A percentile compares a stretch with the other conserved stretches of the same genome.
These are phyloP conservation scores for Acacia pycnantha DNA, from an alignment of 331 rosid species.

Conservation along the genomic window DNA sequence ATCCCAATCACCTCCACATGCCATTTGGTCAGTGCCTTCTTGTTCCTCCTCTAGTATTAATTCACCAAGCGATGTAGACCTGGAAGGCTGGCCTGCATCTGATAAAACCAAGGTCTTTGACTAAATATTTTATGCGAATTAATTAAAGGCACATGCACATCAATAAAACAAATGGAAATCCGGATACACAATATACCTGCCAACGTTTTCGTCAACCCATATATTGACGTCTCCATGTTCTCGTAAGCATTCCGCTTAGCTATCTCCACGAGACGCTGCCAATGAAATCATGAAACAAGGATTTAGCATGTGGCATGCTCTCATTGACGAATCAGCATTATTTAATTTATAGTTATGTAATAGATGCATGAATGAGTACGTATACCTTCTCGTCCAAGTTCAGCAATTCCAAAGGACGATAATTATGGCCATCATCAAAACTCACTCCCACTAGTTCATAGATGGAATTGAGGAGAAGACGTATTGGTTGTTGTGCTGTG, in stretches of 20 bases:
- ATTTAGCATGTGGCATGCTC: not conserved
- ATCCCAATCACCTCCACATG: not conserved
- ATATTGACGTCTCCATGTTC: not conserved
- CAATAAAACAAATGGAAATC: not conserved
- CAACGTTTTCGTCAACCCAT: not conserved
- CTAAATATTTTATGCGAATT: not conserved
- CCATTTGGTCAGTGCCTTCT: not conserved
- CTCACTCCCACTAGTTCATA: constrained; percentile 34
- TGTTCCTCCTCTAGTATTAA: constrained; percentile 17
- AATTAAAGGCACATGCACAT: not conserved
- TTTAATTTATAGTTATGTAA: not conserved
- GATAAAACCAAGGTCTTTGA: not conserved
- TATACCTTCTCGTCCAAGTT: constrained; percentile 19
- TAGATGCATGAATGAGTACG: not conserved
- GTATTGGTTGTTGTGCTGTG: not conserved
- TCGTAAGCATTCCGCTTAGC: constrained; percentile 18
- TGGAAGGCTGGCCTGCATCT: constrained; percentile 14
- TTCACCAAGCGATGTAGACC: constrained; percentile 16
- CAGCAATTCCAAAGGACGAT: not conserved
- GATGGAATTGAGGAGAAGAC: constrained; percentile 43
- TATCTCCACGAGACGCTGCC: constrained; percentile 28
- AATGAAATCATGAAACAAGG: constrained; percentile 2
- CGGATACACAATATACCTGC: not conserved
- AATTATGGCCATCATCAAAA: constrained; percentile 15
- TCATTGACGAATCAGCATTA: not conserved